These are phyloP conservation scores for Phialophora tarda DNA, from an alignment of 2,329 filamentous ascomycete genomes.

Conservation along the genomic window DNA sequence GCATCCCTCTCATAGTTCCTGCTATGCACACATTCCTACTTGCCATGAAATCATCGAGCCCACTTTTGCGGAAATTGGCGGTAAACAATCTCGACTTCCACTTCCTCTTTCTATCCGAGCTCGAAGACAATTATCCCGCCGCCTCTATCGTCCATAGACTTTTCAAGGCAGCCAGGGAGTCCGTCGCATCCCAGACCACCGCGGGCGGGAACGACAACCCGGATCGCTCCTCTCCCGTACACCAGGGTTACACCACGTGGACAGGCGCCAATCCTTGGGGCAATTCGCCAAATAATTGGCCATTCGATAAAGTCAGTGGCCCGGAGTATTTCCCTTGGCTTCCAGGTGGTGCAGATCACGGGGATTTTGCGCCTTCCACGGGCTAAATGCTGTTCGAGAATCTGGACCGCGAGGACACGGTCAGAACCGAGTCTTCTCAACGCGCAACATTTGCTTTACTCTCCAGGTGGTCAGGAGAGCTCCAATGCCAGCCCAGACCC, in stretches of 20 bases:
- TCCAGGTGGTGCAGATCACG: no score
- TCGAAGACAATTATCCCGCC: slow-evolving; percentile 7
- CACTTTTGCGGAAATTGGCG: neutral
- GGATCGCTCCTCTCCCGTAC: no score
- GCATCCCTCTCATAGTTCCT: neutral
- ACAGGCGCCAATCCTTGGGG: no score
- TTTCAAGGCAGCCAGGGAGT: slow-evolving; percentile 1
- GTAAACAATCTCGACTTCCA: neutral
- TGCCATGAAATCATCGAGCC: neutral
- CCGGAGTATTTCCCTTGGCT: no score
- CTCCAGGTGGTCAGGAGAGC: neutral
- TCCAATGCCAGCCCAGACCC: neutral
- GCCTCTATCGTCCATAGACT: slow-evolving; percentile 2
- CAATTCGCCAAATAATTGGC: no score
- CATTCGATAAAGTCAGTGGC: no score
- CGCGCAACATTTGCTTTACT: slow-evolving; percentile 1
- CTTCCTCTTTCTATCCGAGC: neutral
- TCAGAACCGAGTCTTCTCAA: neutral
- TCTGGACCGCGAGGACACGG: neutral
- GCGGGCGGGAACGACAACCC: no score
- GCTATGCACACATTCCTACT: neutral
- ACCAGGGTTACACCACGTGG: no score
- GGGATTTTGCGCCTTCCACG: no score
- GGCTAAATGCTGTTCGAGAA: no score
- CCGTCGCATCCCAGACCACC: neutral